Percentiles rank a stretch among this genome's conserved stretches.
Evolutionary conservation across 2,329 filamentous ascomycete genomes (phyloP).

Genomic region (Alternaria sp.): DNA sequence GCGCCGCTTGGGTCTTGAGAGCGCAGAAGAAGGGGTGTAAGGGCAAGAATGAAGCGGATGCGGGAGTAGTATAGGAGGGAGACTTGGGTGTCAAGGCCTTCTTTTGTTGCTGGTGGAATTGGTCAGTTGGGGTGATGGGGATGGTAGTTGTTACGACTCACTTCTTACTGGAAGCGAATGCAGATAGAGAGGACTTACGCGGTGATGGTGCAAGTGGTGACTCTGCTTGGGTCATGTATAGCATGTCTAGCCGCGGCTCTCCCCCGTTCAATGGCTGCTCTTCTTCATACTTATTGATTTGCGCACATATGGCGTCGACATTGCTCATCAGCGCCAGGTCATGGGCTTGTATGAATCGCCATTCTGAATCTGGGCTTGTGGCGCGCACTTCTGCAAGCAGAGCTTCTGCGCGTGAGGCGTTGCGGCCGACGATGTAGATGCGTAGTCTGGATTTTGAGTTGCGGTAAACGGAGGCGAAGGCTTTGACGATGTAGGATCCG

Average conservation of each 20-base stretch:
- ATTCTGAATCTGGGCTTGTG: conserved; percentile 39
- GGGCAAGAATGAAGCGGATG: conserved; percentile 47
- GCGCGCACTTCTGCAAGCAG: conserved; percentile 36
- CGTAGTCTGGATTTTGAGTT: conserved; percentile 33
- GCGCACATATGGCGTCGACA: conserved; percentile 40
- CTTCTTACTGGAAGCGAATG: neutral
- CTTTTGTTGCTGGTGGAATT: conserved; percentile 36
- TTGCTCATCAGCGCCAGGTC: conserved; percentile 45
- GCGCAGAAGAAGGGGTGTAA: conserved; percentile 38
- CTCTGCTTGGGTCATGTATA: conserved; percentile 42
- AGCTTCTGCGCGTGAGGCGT: conserved; percentile 32
- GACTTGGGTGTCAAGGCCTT: conserved; percentile 46
- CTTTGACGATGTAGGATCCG: conserved; percentile 30
- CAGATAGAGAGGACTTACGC: conserved; percentile 44
- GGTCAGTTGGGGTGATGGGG: neutral
- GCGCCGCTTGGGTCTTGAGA: conserved; percentile 25
- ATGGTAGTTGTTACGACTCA: conserved; percentile 1
- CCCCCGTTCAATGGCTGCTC: conserved; percentile 23
- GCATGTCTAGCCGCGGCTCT: conserved; percentile 40
- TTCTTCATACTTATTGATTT: conserved; percentile 36
- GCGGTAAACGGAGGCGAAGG: conserved; percentile 23
- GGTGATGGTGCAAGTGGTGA: conserved; percentile 49
- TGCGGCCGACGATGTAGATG: conserved; percentile 54
- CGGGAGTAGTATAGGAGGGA: conserved; percentile 47
- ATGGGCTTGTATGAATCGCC: conserved; percentile 40